phyloP scores from a whole-genome alignment of 2,329 filamentous ascomycete genomes.

The Xylariomycetidae sp. region DNA sequence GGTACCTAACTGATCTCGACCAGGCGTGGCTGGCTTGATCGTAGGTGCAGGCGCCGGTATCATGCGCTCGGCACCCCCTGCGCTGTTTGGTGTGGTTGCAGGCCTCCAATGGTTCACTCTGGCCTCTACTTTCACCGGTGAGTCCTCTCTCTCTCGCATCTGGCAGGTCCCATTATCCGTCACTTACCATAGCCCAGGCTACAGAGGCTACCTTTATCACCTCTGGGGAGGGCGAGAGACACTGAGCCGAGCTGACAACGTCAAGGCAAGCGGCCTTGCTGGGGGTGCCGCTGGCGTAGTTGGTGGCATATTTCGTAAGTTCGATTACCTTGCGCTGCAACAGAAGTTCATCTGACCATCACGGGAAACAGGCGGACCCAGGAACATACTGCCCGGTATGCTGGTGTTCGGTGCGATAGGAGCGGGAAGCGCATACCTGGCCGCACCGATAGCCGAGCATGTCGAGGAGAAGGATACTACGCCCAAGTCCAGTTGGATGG shows the following conservation, averaged over 20 bases:
- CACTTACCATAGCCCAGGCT: conserved; percentile 32
- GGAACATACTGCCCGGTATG: conserved; percentile 46
- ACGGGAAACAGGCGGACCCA: conserved; percentile 39
- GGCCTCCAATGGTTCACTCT: conserved; percentile 78
- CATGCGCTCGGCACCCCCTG: conserved; percentile 58
- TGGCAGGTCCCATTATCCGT: neutral
- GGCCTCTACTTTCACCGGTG: conserved; percentile 71
- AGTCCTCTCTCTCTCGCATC: no score
- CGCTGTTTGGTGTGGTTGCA: conserved; percentile 64
- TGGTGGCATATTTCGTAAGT: conserved; percentile 50
- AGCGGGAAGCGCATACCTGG: conserved; percentile 27
- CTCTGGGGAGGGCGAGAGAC: conserved; percentile 45
- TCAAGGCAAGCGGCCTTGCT: conserved; percentile 62
- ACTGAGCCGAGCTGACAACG: conserved; percentile 51
- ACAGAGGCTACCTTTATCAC: conserved; percentile 40
- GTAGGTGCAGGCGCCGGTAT: conserved; percentile 67
- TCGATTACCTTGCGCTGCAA: conserved; percentile 2
- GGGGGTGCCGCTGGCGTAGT: conserved; percentile 63
- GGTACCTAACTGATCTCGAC: conserved; percentile 20
- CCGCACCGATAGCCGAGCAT: conserved; percentile 12
- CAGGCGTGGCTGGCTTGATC: conserved; percentile 53
- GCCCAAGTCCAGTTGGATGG: conserved; percentile 31
- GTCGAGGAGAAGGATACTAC: conserved; percentile 10
- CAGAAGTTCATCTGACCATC: neutral
- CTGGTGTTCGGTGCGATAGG: conserved; percentile 41